Evolutionary conservation across 2,329 filamentous ascomycete genomes (phyloP), one percentile per base, ranked within the genome.

Genomic region (Xylaria sp.): DNA sequence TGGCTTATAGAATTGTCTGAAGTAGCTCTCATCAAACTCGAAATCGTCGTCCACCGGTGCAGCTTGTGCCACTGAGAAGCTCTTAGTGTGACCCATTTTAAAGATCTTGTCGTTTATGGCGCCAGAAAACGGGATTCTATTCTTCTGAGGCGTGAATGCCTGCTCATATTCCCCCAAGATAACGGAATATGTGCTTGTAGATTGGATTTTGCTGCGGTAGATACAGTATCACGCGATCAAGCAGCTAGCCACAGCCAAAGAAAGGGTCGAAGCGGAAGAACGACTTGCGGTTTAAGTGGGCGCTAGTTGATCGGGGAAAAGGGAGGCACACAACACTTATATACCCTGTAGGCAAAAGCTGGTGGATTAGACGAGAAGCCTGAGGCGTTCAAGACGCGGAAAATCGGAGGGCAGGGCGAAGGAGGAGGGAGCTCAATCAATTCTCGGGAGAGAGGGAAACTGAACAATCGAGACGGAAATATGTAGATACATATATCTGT

Each of bases 1-100:
- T 10, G 90, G 90, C 57, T 88, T 86, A 79, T 91, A 92, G 72
- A 89, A 90, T 69, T 83, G 82, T 64, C 80, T 78, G 75, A 90
- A 89, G 79, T 87, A 88, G 71, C 84, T 83, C 68, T 85, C 83
- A 75, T 85, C 83, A 71, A 83, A 82, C 74, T 85, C 84, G 72
- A 82, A 82, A 65, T 86, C 83, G 74, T 86, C 82, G 69, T 83
- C 81, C 48, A 74, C 69, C 58, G 73, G 72, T 31, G 68, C 67
- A 20, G 68, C 67, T 3, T 12, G 46, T 49, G 46, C 46, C 55
- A 74, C 65, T 31, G 78, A 79, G 66, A 77, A 77, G 63, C 78
- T 79, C 77, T 78, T 78, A 57, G 74, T 75, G 74, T 79, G 78
- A 25, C 78, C 78, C 78, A 80, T 79, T 43, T 72, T 76, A 13